These are phyloP conservation scores for Sporothrix humicola DNA, from an alignment of 2,329 filamentous ascomycete genomes.

Conservation along the genomic window DNA sequence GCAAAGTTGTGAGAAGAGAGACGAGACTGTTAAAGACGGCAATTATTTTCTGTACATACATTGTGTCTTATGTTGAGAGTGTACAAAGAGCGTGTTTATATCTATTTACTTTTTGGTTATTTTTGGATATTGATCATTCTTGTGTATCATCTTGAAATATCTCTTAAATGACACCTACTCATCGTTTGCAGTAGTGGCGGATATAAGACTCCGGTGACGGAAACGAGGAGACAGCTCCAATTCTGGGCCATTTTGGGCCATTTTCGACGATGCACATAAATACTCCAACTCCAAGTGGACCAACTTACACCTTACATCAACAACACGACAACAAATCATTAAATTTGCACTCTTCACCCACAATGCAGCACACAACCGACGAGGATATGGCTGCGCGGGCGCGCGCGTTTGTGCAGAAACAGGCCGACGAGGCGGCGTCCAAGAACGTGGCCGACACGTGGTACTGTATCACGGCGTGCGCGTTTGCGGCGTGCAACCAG, in stretches of 20 bases:
- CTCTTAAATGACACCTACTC: background rate
- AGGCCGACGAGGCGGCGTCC: background rate
- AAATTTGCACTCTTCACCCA: background rate
- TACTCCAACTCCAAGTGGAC: background rate
- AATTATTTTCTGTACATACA: background rate
- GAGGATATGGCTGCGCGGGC: constrained; percentile 16
- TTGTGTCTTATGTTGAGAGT: background rate
- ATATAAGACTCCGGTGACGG: background rate
- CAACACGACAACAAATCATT: background rate
- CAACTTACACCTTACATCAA: background rate
- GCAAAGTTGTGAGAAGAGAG: constrained; percentile 8
- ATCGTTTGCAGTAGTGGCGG: constrained; percentile 14
- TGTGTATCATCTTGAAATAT: background rate
- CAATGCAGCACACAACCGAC: background rate
- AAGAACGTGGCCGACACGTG: constrained; percentile 7
- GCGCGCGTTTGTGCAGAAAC: constrained; percentile 19
- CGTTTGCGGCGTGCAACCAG: constrained; percentile 36
- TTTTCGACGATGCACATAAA: background rate
- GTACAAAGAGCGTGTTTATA: background rate
- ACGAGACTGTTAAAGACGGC: no score
- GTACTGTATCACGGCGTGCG: constrained; percentile 31
- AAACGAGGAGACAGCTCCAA: constrained; percentile 4
- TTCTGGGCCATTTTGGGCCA: background rate
- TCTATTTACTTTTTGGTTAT: background rate
- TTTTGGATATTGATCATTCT: background rate